phyloP scores from a whole-genome alignment of 2,329 filamentous ascomycete genomes.

The Arthroderma sp. region DNA sequence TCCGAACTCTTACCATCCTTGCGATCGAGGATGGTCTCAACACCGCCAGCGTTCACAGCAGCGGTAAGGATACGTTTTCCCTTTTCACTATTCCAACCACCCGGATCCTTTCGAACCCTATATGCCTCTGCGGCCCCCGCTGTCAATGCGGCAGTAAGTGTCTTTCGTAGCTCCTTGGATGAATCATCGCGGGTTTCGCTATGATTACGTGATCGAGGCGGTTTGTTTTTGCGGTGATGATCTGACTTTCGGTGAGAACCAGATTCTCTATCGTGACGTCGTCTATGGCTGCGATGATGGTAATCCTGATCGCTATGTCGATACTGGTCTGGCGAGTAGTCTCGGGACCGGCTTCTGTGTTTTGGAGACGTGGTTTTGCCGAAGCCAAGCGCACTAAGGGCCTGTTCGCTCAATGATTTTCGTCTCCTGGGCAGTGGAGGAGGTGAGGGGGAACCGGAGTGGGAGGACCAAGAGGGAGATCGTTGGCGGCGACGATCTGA shows the following conservation, averaged over 20 bases:
- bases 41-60: constrained; percentile 69
- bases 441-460: constrained; percentile 12
- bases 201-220: constrained; percentile 34
- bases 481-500: constrained; percentile 18
- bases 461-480: constrained; percentile 16
- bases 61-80: constrained; percentile 84
- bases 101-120: constrained; percentile 75
- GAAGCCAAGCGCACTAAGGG: constrained; percentile 45
- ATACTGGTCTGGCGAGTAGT: neutral
- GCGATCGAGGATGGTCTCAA: constrained; percentile 59
- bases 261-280: constrained; percentile 35
- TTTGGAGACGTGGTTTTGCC: constrained; percentile 45
- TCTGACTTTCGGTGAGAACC: constrained; percentile 39
- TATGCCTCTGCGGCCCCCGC: constrained; percentile 89
- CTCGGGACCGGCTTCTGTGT: constrained; percentile 43
- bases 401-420: constrained; percentile 36
- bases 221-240: constrained; percentile 26
- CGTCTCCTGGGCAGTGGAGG: constrained; percentile 28
- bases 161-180: constrained; percentile 59
- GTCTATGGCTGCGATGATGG: constrained; percentile 20
- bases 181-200: constrained; percentile 38
- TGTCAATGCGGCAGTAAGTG: constrained; percentile 78
- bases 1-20: constrained; percentile 42
- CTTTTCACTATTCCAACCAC: constrained; percentile 81
- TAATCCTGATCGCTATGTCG: constrained; percentile 16